Evolutionary conservation across 148 eudicot genomes (phyloP).

Genomic region (Dysphania ambrosioides): DNA sequence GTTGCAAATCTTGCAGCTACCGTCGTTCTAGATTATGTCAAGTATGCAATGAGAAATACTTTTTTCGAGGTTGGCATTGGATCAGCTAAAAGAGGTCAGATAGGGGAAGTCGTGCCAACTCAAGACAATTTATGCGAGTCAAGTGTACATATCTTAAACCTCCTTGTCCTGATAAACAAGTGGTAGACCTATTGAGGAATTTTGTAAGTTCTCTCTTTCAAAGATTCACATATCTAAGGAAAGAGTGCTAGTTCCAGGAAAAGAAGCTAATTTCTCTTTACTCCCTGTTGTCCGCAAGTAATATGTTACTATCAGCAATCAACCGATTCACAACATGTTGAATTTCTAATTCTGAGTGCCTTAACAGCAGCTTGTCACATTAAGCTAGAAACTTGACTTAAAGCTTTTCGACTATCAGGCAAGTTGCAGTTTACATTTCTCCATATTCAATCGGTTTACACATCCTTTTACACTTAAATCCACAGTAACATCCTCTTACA

Average conservation of each 20-base stretch:
- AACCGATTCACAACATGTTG: no score
- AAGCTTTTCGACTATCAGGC: neutral
- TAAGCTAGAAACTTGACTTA: neutral
- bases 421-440: neutral
- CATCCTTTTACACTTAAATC: constrained; percentile 4
- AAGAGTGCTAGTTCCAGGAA: neutral
- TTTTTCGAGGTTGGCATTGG: no score
- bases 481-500: constrained; percentile 10
- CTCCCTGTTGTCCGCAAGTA: neutral
- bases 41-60: no score
- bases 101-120: no score
- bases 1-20: neutral
- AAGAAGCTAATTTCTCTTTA: neutral
- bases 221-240: no score
- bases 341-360: neutral
- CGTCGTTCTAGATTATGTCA: neutral
- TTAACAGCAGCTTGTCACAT: neutral
- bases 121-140: no score
- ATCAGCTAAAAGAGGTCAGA: no score
- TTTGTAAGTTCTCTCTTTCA: no score
- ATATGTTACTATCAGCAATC: no score
- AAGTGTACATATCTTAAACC: no score
- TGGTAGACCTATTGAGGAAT: no score
- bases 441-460: neutral
- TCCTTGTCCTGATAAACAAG: no score